Percentiles rank a stretch among this genome's conserved stretches.
These are phyloP conservation scores for Penicillium bovifimosum DNA, from an alignment of 495 filamentous ascomycete species.

Conservation along the genomic window DNA sequence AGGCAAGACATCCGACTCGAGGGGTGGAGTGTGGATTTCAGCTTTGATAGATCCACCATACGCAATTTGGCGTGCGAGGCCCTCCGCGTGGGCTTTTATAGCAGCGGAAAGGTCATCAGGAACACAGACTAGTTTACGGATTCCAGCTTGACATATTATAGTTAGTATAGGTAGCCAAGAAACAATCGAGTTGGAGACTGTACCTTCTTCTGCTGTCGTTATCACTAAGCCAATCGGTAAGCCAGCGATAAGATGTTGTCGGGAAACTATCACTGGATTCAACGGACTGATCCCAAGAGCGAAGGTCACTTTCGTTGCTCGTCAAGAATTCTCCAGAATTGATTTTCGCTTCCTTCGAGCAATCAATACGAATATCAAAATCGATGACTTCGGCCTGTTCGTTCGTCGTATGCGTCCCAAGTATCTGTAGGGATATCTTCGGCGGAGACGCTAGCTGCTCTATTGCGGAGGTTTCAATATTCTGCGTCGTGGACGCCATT, in stretches of 20 bases:
- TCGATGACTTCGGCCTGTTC: background rate
- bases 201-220: background rate
- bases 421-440: background rate
- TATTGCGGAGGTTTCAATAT: background rate
- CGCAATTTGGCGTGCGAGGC: background rate
- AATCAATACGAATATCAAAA: background rate
- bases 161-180: background rate
- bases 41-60: background rate
- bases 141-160: background rate
- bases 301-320: background rate
- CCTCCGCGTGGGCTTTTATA: background rate
- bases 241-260: background rate
- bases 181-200: background rate
- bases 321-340: background rate
- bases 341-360: background rate
- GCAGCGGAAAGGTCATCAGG: background rate
- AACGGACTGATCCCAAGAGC: background rate
- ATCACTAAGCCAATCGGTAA: background rate
- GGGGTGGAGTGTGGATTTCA: background rate
- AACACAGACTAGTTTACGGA: background rate
- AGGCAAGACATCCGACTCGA: background rate
- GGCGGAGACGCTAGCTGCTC: background rate
- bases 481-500: no score
- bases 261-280: background rate
- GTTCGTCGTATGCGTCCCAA: background rate